Percentiles rank a stretch among this genome's conserved stretches.
Conservation (phyloP, 495 filamentous ascomycete species). For the Hypomontagnella submonticulosa region DNA sequence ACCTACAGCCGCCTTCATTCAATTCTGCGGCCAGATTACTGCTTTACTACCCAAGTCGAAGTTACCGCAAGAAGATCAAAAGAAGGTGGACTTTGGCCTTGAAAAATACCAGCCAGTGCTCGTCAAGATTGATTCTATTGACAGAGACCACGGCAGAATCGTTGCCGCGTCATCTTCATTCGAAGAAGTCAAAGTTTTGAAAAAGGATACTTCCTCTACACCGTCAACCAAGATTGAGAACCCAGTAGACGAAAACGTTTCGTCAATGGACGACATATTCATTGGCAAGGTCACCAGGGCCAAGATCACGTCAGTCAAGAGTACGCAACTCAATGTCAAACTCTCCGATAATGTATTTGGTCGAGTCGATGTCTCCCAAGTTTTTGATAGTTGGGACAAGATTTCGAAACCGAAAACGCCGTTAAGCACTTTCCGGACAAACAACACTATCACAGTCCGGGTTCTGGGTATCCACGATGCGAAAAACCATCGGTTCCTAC, state of each 20-base stretch:
- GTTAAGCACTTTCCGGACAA: slow-evolving; percentile 73
- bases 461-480: slow-evolving; percentile 91
- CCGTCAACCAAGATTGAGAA: slow-evolving; percentile 62
- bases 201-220: slow-evolving; percentile 36
- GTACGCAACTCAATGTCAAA: slow-evolving; percentile 90
- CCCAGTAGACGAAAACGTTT: slow-evolving; percentile 74
- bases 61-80: slow-evolving; percentile 71
- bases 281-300: slow-evolving; percentile 84
- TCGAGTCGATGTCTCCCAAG: slow-evolving; percentile 87
- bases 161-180: slow-evolving; percentile 50
- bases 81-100: slow-evolving; percentile 79
- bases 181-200: slow-evolving; percentile 41
- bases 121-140: slow-evolving; percentile 74
- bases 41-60: slow-evolving; percentile 82
- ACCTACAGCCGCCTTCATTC: slow-evolving; percentile 78
- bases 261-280: slow-evolving; percentile 72
- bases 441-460: slow-evolving; percentile 76
- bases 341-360: slow-evolving; percentile 91
- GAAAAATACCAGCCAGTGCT: slow-evolving; percentile 75
- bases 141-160: slow-evolving; percentile 59
- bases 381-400: slow-evolving; percentile 87
- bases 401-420: slow-evolving; percentile 85
- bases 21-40: slow-evolving; percentile 80
- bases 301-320: slow-evolving; percentile 80
- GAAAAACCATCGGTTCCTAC: slow-evolving; percentile 88